phyloP scores from a whole-genome alignment of 352 stramenopile species.

The Aphanomyces astaci region DNA sequence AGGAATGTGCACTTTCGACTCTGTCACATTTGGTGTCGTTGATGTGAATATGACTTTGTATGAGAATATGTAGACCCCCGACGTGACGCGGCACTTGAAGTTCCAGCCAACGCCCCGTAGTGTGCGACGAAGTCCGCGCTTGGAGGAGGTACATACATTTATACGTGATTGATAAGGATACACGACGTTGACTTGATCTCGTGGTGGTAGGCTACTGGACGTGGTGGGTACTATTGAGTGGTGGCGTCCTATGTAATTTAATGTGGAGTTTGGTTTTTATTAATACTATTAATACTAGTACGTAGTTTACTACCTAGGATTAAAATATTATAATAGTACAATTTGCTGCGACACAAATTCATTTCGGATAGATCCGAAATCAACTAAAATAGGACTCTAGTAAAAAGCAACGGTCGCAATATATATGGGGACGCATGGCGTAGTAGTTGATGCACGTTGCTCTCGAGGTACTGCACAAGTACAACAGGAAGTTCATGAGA shows the following conservation, averaged over 20 bases:
- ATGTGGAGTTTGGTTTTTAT: not conserved
- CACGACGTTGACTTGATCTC: not conserved
- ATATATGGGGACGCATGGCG: too few species aligned
- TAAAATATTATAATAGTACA: too few species aligned
- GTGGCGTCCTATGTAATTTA: too few species aligned
- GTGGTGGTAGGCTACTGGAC: not conserved
- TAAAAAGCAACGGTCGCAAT: too few species aligned
- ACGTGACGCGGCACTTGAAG: slow-evolving; percentile 1
- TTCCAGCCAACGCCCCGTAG: slow-evolving; percentile 1
- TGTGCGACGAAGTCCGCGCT: not conserved
- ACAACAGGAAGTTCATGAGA: too few species aligned
- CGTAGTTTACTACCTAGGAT: too few species aligned
- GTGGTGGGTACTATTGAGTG: too few species aligned
- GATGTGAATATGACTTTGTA: not conserved
- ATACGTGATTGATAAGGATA: not conserved
- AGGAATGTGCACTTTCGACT: not conserved
- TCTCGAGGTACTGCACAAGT: too few species aligned
- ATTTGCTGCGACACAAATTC: too few species aligned
- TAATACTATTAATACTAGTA: not conserved
- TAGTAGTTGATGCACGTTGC: too few species aligned
- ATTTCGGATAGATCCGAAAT: too few species aligned
- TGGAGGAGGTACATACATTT: not conserved
- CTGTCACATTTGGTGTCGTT: not conserved
- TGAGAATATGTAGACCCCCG: not conserved
- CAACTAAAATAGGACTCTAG: too few species aligned